These are phyloP conservation scores for Boletus rubroflammeus DNA, from an alignment of 768 basidiomycete species.

Conservation along the genomic window DNA sequence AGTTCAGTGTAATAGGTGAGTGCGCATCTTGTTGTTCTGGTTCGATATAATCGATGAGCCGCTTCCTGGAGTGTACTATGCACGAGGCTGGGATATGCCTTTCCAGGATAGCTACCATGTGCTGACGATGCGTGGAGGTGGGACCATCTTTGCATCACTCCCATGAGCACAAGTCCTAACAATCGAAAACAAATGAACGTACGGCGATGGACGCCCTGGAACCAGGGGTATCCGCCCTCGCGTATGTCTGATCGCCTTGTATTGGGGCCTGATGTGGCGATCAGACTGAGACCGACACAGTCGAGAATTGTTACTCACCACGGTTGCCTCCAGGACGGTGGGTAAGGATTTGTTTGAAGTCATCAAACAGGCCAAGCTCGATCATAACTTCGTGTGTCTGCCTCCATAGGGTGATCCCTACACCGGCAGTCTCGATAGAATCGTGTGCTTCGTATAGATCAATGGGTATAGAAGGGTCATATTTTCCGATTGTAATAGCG, in stretches of 20 bases:
- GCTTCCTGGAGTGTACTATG: constrained; percentile 16
- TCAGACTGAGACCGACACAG: constrained; percentile 11
- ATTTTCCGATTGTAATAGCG: constrained; percentile 35
- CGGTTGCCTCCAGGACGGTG: constrained; percentile 6
- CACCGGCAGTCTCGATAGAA: constrained; percentile 37
- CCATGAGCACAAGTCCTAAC: not conserved
- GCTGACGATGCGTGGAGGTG: constrained; percentile 20
- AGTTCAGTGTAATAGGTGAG: constrained; percentile 10
- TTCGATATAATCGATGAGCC: constrained; percentile 16
- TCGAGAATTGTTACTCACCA: constrained; percentile 5
- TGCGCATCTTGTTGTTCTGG: constrained; percentile 19
- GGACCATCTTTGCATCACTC: constrained; percentile 4
- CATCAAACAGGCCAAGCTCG: constrained; percentile 40
- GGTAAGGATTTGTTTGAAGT: constrained; percentile 18
- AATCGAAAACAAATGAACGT: not conserved
- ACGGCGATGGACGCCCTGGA: constrained; percentile 24
- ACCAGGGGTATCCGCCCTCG: constrained; percentile 31
- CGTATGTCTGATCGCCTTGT: constrained; percentile 27
- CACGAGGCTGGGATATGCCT: constrained; percentile 17
- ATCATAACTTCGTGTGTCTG: constrained; percentile 43
- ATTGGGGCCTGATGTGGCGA: constrained; percentile 16
- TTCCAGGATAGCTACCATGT: constrained; percentile 19
- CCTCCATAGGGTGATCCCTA: constrained; percentile 44
- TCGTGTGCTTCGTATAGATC: constrained; percentile 45
- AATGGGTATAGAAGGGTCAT: constrained; percentile 32